phyloP scores from a whole-genome alignment of 164 flowering plant species.

The Tinospora cordifolia region DNA sequence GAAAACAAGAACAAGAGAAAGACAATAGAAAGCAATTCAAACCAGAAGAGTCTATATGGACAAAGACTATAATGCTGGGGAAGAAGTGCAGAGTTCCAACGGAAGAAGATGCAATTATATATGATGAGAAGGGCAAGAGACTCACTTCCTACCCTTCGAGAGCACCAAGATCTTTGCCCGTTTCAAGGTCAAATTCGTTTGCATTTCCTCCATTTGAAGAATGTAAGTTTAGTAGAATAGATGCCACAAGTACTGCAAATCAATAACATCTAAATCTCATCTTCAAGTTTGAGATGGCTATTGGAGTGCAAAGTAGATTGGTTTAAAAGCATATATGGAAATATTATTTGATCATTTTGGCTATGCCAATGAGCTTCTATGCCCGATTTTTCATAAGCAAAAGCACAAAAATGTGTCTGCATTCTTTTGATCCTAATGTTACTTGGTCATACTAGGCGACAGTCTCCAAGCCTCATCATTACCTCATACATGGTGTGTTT shows the following conservation, averaged over 20 bases:
- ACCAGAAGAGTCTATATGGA: conserved; percentile 51
- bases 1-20: conserved; percentile 6
- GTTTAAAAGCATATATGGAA: not conserved
- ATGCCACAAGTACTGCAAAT: not conserved
- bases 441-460: too few relatives aligned
- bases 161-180: conserved; percentile 30
- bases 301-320: not conserved
- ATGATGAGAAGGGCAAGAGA: conserved; percentile 39
- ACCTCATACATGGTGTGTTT: too few relatives aligned
- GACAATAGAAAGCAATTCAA: conserved; percentile 20
- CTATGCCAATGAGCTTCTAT: not conserved
- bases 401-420: not conserved
- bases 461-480: too few relatives aligned
- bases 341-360: not conserved
- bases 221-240: not conserved
- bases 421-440: too few relatives aligned
- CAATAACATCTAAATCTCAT: not conserved
- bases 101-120: conserved; percentile 38
- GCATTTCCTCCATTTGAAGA: conserved; percentile 6
- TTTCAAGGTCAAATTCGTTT: conserved; percentile 21
- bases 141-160: conserved; percentile 24
- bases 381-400: not conserved
- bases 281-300: too few relatives aligned
- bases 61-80: conserved; percentile 63
- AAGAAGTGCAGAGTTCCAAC: conserved; percentile 54